Conservation (phyloP, 2,329 filamentous ascomycete genomes). For the Penicillium sp. region DNA sequence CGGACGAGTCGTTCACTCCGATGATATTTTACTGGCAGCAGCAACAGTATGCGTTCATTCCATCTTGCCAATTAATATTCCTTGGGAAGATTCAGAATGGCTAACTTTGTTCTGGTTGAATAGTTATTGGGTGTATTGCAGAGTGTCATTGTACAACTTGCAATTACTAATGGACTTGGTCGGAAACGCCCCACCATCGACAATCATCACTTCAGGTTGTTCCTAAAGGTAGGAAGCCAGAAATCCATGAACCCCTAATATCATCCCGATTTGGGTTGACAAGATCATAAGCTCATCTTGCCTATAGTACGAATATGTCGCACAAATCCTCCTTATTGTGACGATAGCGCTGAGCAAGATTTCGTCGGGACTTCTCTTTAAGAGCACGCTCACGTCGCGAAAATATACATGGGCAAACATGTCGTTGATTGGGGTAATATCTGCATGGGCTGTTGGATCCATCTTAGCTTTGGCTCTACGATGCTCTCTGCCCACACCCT, state of each 20-base stretch:
- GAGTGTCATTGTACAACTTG: constrained; percentile 21
- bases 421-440: constrained; percentile 15
- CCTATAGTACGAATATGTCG: constrained; percentile 19
- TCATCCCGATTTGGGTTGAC: neutral
- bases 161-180: constrained; percentile 22
- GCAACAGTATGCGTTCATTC: constrained; percentile 11
- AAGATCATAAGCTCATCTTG: neutral
- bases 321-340: constrained; percentile 20
- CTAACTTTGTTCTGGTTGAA: neutral
- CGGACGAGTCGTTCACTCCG: constrained; percentile 18
- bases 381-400: constrained; percentile 18
- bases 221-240: constrained; percentile 17
- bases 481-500: constrained; percentile 21
- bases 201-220: constrained; percentile 6
- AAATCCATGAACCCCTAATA: neutral
- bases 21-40: constrained; percentile 19
- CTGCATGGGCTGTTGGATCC: constrained; percentile 19
- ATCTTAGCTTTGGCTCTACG: constrained; percentile 19
- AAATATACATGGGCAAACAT: constrained; percentile 10
- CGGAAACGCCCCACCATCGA: constrained; percentile 10
- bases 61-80: neutral
- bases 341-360: constrained; percentile 21
- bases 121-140: constrained; percentile 19
- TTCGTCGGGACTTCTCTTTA: constrained; percentile 19
- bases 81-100: neutral